Evolutionary conservation across 176 grass and related monocot species (phyloP).

Genomic region (Triticum urartu): DNA sequence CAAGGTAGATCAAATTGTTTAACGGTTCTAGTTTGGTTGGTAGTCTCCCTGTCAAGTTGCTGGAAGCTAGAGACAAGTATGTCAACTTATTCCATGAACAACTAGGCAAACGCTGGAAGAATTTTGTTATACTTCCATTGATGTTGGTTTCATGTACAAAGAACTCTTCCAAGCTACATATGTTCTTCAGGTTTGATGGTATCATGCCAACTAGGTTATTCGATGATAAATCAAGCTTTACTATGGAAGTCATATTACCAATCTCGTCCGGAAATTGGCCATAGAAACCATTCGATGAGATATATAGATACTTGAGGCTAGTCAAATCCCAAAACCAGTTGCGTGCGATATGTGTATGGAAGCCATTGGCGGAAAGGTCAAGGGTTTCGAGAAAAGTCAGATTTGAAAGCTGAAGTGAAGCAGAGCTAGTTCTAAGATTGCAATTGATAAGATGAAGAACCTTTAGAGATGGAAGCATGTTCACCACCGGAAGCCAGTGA

Average conservation of each 20-base stretch:
- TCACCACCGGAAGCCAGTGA: not conserved
- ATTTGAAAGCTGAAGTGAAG: not conserved
- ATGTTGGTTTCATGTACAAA: not conserved
- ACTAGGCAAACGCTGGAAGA: not conserved
- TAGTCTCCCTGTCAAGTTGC: slow-evolving; percentile 11
- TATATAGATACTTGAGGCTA: not conserved
- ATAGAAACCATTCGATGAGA: accelerated
- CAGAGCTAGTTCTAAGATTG: not conserved
- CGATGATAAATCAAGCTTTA: accelerated
- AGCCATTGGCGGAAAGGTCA: not conserved
- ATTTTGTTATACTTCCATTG: slow-evolving; percentile 6
- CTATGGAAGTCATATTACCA: slow-evolving; percentile 6
- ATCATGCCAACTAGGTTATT: not conserved
- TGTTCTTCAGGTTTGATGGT: not conserved
- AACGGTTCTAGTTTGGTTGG: not conserved
- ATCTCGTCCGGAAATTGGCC: not conserved
- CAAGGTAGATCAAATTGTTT: not conserved
- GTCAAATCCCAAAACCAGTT: slow-evolving; percentile 33
- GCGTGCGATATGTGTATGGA: not conserved
- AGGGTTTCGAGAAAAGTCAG: not conserved
- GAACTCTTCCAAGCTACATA: slow-evolving; percentile 3
- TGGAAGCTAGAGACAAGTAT: accelerated
- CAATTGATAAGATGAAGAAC: accelerated
- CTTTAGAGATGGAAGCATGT: slow-evolving; percentile 15
- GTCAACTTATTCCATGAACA: not conserved